Base-by-base conservation (phyloP, 2,329 filamentous ascomycete species). In the Stachybotrys chartarum region DNA sequence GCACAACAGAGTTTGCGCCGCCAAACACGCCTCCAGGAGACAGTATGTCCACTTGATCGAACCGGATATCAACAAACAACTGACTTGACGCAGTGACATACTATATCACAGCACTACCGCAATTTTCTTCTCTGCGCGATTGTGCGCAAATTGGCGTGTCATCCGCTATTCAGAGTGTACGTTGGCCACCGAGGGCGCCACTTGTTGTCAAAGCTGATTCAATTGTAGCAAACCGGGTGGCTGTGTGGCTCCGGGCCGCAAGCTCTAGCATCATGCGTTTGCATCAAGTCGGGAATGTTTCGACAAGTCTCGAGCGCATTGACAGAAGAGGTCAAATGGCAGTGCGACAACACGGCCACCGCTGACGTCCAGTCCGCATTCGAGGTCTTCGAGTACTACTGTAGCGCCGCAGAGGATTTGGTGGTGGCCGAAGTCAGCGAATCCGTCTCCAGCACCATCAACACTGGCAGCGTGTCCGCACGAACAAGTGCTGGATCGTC, bases 211-310 rank as follows among this genome's bases (percentile, higher is more conserved):
- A 30, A n/a, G 14, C 18, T 14, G 3, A 7, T 12, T 58, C 58
- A 4, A 7, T 7, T 16, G n/a, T 24, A 68, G 67, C 68, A 70
- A 68, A 66, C 61, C 3, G 61, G 63, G 12, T 64, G 68, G n/a
- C 53, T 74, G 31, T 82, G 79, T 49, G 76, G 75, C 1, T 59
- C 62, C 1, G 78, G 77, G 0, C 76, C 78, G 1, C 69, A 78
- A 58, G 76, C 75, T 10, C 66, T 82, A 3, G 79, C 79, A 0
- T 81, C 78, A 0, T 82, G 79, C 56, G 73, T 71, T 5, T 83
- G 80, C 55, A 58, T 82, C 54, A 80, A 81, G 58, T 71, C 72
- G 3, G 72, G 74, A 24, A 76, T 81, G 68, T 71, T 71, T 1
- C 66, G 65, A n/a, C 60, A 63, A 1, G 66, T 81, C 6, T 72